Evolutionary conservation across 2,329 filamentous ascomycete species (phyloP), one percentile per base, ranked within the genome.

Genomic region (Biscogniauxia marginata): DNA sequence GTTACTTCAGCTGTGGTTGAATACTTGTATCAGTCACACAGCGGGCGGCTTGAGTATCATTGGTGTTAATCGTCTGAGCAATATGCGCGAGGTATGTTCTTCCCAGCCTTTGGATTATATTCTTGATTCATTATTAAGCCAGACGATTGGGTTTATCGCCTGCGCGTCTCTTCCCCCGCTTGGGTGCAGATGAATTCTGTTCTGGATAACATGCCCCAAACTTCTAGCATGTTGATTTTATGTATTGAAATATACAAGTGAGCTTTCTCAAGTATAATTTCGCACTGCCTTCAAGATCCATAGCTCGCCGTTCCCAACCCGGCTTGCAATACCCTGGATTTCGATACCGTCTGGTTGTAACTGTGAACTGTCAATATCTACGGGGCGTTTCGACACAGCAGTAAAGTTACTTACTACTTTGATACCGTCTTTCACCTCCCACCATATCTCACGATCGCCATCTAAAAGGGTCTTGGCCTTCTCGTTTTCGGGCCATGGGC

Each of bases 271-370:
- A 7, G 67, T 56, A 49, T 80, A 80, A 51, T 80, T 81, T 25
- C 81, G 71, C 13, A 81, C 79, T 13, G 73, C 75, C 54, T 80
- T 82, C n/a, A 84, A 69, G 39, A 93, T 82, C 91, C 91, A 96
- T 64, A 98, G 81, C 74, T 98, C 90, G 3, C 95, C 95, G 70
- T 98, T 99, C 3, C 85, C 83, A 18, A 96, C 93, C 58, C 85
- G 83, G 63, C 87, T 88, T 1, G 87, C 88, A 51, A 96, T 79
- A 56, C 79, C 85, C 45, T 86, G 83, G 13, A 98, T 89, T 71
- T 93, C 86, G 46, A 97, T 84, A 61, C 85, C 82, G 5, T 88
- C 89, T 0, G 93, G 95, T 78, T 93, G 87, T 23, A 95, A 83
- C 85, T 89, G 59, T 30, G 2, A 4, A 50, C 7, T 3, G 73